Evolutionary conservation across 805 yeast species (phyloP), one percentile per base, ranked within the genome.

Genomic region (Metschnikowia colocasiae): DNA sequence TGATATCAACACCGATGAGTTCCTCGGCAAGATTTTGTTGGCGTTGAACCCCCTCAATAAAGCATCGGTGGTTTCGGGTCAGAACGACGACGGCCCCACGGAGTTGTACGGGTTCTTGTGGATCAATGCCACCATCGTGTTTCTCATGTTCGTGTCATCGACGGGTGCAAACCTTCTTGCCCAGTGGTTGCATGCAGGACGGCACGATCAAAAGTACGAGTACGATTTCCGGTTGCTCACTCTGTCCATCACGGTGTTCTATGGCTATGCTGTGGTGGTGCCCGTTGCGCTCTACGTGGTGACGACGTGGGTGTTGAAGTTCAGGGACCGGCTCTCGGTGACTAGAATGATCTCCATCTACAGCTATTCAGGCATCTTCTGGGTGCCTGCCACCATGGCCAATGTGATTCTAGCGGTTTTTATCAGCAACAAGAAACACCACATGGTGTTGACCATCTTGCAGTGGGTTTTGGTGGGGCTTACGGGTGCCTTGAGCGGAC

Each of bases 41-140:
- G 80, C 90, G 0, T 53, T 83, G 34, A 83, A 85, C 55, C 86
- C 91, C 15, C 54, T 75, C 34, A 58, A 65, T 54, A 51, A 58
- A 13, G 48, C 60, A 1, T 58, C 62, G 18, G 59, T 53, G 12
- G 56, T 45, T 2, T 36, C 45, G 1, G 25, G 45, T 2, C 50
- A 48, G 32, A 29, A 46, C 19, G 59, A 63, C 13, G 73, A 73
- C 33, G 71, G 73, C 13, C 49, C 53, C 8, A 60, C 67, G 1
- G 98, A 91, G 59, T 67, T 91, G 45, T 92, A 89, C 63, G 97
- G 97, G 0, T 85, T 95, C 6, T 71, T 89, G 16, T 91, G 98
- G 98, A 82, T 91, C 37, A 86, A 92, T 10, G 89, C 90, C 0
- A 85, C 96, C 0, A 79, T 88, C 42, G 80, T 87, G 1, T 80